Base-by-base conservation (phyloP, 371 early-diverging fungal species). In the Circinella umbellata region DNA sequence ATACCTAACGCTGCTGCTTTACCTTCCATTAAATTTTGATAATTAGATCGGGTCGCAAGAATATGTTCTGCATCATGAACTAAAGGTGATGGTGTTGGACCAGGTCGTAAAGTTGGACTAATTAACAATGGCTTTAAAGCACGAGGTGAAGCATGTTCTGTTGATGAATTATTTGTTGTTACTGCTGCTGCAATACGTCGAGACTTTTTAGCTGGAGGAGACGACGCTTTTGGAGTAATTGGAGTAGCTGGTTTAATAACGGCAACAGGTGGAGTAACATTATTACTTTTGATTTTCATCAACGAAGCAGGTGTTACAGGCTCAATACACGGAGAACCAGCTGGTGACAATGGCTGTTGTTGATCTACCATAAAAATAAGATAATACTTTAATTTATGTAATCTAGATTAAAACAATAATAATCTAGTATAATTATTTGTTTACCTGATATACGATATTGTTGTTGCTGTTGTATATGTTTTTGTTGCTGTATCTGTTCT, bases 21-120 rank as follows among this genome's bases (percentile, higher is more conserved):
- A 14, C 95, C 95, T 67, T 93, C 93, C 69, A 92, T 80, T 6
- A 94, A 83, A 69, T 93, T 93, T 64, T 93, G 94, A 77, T 95
- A 96, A 68, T 96, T 96, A 73, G 93, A 93, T 67, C 90, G 90
- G 8, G 91, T 87, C 11, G 95, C 91, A 42, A 96, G 78, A 48
- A 81, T 82, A 39, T 70, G 77, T 39, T 82, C 85, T 5, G 81
- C 85, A 54, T 82, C 84, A 20, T 79, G 76, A 0, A 72, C 63
- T 4, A 75, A 66, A 27, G 63, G 59, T 15, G 36, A 51, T 38
- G 62, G 37, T 55, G 47, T 27, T 39, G 74, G 54, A 15, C 69
- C 15, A 64, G 74, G 59, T 36, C 65, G 34, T 6, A 81, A 49
- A 0, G 76, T 85, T 2, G 85, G 82, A 63, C 85, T 82, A 35